Base-by-base conservation (phyloP, 148 eudicot species). In the Spergularia bocconei region DNA sequence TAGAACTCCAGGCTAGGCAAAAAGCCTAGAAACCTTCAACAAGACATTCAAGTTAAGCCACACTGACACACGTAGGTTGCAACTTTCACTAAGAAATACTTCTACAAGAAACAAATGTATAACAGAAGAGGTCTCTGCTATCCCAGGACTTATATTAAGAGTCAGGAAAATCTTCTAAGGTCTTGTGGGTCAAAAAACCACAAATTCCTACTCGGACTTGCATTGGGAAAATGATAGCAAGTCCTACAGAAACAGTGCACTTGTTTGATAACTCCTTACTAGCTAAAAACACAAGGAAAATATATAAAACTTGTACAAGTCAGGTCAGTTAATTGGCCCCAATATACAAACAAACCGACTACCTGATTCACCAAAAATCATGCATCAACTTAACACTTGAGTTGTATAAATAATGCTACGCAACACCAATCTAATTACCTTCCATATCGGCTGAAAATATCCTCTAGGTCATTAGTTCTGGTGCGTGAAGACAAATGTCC, bases 11-110 rank as follows among this genome's bases (percentile, higher is more conserved):
- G 91, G 95, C 85, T 87, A 82, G 95, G 98, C 90, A 91, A 91
- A 69, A 88, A 84, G 93, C 93, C 92, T 86, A 88, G 84, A 86
- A 90, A 93, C 98, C 98, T 93, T 93, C 98, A 93, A 90, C 87
- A 93, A 89, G 87, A 90, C 90, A 90, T 87, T 87, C 82, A 84
- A 86, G 97, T 93, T 88, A 93, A 89, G 83, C 80, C 84, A 86
- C 58, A 78, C 73, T 29, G 72, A 81, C 80, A 82, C 85, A 83
- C 80, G 81, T 84, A 70, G 79, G 82, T 74, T 77, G 79, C 79
- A 87, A 76, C 77, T 74, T 76, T 85, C 90, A 81, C 77, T 78
- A 82, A 86, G 75, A 82, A 39, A 75, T 64, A 72, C 73, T 76
- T 74, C 69, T 69, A 73, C 13, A 57, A 41, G 65, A 67, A 73